Conservation (phyloP, 1,284 basidiomycete genomes). For the Puccinia hordei region DNA sequence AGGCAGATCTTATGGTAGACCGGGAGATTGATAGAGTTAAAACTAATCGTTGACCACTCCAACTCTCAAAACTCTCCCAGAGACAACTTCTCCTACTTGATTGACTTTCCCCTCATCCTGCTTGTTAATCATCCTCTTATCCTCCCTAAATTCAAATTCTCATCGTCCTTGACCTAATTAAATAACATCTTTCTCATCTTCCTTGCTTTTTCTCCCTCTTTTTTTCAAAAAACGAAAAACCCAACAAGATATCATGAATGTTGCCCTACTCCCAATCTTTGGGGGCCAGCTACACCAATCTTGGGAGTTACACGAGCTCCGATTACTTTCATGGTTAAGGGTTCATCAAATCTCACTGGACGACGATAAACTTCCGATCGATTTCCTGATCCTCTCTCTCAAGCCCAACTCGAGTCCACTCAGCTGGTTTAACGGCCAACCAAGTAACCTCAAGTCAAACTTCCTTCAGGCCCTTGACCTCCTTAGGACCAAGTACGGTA, state of each 20-base stretch:
- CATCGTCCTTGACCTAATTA: too few species aligned
- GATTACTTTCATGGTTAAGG: slow-evolving; percentile 40
- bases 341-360: slow-evolving; percentile 23
- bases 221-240: too few species aligned
- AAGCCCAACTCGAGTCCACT: slow-evolving; percentile 30
- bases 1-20: too few species aligned
- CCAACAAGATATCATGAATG: slow-evolving; percentile 23
- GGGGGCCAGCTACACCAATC: slow-evolving; percentile 25
- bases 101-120: too few species aligned
- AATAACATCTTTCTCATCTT: not conserved
- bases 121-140: too few species aligned
- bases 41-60: too few species aligned
- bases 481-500: slow-evolving; percentile 38
- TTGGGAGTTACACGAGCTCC: slow-evolving; percentile 41
- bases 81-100: too few species aligned
- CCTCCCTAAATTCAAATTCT: too few species aligned
- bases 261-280: slow-evolving; percentile 25
- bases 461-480: slow-evolving; percentile 18
- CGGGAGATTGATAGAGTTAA: too few species aligned
- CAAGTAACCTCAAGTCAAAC: slow-evolving; percentile 18
- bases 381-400: slow-evolving; percentile 40
- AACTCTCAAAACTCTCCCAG: too few species aligned
- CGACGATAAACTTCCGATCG: slow-evolving; percentile 29
- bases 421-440: slow-evolving; percentile 36
- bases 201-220: not conserved